Evolutionary conservation across 2,329 filamentous ascomycete species (phyloP).

Genomic region (Fusarium heterosporum): DNA sequence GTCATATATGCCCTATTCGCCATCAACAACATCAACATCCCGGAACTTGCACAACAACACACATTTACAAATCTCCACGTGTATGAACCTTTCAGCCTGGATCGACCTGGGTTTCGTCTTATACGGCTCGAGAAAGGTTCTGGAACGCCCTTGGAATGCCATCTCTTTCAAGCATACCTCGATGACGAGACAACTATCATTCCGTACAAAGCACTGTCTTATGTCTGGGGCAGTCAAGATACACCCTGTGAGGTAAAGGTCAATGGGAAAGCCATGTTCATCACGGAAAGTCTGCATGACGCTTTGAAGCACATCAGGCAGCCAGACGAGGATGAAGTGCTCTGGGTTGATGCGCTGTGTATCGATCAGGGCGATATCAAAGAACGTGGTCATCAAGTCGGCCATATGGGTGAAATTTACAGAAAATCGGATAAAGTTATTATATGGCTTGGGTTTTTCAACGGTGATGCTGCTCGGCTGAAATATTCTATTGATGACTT

Average conservation of each 20-base stretch:
- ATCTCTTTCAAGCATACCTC: not conserved
- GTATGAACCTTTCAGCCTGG: not conserved
- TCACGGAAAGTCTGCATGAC: not conserved
- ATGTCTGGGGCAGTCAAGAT: not conserved
- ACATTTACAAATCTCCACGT: rapidly evolving
- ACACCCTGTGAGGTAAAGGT: not conserved
- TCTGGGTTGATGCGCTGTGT: conserved; percentile 23
- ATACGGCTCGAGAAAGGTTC: not conserved
- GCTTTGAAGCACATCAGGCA: not conserved
- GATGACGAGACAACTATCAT: not conserved
- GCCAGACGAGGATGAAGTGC: not conserved
- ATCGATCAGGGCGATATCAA: conserved; percentile 19
- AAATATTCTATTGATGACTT: not conserved
- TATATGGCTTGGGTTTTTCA: not conserved
- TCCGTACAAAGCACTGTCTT: conserved; percentile 15
- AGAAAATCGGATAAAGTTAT: not conserved
- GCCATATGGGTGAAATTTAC: conserved; percentile 8
- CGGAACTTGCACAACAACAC: rapidly evolving
- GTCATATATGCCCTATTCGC: not conserved
- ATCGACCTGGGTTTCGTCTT: not conserved
- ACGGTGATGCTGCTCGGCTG: rapidly evolving
- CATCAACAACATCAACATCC: rapidly evolving
- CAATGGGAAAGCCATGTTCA: rapidly evolving
- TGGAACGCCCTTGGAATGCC: not conserved
- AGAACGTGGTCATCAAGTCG: conserved; percentile 23